Percentiles rank a stretch among this genome's conserved stretches.
Conservation (phyloP, 2,329 filamentous ascomycete species). For the Fusarium metavorans region DNA sequence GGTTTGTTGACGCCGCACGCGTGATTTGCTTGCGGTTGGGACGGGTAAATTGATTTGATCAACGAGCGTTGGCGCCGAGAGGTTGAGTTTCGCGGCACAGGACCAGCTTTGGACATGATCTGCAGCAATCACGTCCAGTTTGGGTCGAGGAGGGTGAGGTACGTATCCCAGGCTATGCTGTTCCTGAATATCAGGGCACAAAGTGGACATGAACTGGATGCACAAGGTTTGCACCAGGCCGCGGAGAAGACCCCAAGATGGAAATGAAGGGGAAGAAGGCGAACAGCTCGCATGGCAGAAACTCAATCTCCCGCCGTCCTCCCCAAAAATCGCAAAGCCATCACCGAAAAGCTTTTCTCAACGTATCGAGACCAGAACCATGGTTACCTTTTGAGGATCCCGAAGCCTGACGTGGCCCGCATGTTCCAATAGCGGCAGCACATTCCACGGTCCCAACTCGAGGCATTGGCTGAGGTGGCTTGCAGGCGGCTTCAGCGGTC, state of each 20-base stretch:
- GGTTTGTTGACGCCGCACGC: neutral
- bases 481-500: conserved; percentile 39
- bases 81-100: conserved; percentile 1
- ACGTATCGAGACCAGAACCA: neutral
- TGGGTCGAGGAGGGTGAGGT: conserved; percentile 18
- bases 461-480: conserved; percentile 45
- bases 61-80: conserved; percentile 18
- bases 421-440: conserved; percentile 41
- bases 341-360: neutral
- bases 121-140: conserved; percentile 28
- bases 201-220: conserved; percentile 10
- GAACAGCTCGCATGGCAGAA: neutral
- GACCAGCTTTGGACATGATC: conserved; percentile 30
- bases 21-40: conserved; percentile 9
- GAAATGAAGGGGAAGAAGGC: conserved; percentile 6
- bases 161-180: conserved; percentile 19
- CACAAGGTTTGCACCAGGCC: conserved; percentile 16
- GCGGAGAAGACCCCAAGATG: neutral
- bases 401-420: conserved; percentile 32
- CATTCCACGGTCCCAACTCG: conserved; percentile 43
- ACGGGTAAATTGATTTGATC: conserved; percentile 22
- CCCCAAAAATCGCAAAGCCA: conserved; percentile 2
- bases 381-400: neutral
- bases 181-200: conserved; percentile 36
- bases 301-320: neutral